Base-by-base conservation (phyloP, 257 asterid species). In the Primulina eburnea region DNA sequence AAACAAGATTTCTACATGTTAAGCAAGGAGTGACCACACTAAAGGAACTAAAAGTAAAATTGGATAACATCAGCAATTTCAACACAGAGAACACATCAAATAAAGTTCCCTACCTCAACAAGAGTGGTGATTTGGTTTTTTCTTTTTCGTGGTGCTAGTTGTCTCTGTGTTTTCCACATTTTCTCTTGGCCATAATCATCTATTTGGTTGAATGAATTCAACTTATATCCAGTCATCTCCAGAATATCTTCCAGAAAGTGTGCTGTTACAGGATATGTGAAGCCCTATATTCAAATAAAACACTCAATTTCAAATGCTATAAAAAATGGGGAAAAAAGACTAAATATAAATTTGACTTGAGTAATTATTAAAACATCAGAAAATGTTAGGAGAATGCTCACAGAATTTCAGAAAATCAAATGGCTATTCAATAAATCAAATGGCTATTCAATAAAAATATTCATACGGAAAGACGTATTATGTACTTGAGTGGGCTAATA, bases 141-240 rank as follows among this genome's bases (percentile, higher is more conserved):
- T 76, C 92, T 87, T 83, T 89, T 93, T 60, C 96, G 84, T 40
- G 96, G 96, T 0, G 90, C 86, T 61, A 93, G 82, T 77, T 93
- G 97, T 66, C 85, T 86, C 79, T 93, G 97, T 43, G 96, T 91
- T 79, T 94, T 94, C 99, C 99, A 94, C 87, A 86, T 65, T 83
- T 91, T 93, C 73, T 93, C 99, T 82, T 90, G 99, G 66, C 99
- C 99, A 82, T 90, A 90, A 80, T 90, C 96, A 68, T 93, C 99
- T 64, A 93, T 70, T 84, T 93, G 99, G 83, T 93, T 93, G 84
- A 87, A 87, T 65, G 99, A 87, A 68, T 94, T 89, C 85, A 94
- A 72, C 88, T 85, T 94, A 81, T 91, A 91, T 58, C 97, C 99
- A 29, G 95, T 94, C 80, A 82, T 82, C 81, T 94, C 97, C 76